These are phyloP conservation scores for Citrus sp. DNA, from an alignment of 345 rosid genomes.

Conservation along the genomic window DNA sequence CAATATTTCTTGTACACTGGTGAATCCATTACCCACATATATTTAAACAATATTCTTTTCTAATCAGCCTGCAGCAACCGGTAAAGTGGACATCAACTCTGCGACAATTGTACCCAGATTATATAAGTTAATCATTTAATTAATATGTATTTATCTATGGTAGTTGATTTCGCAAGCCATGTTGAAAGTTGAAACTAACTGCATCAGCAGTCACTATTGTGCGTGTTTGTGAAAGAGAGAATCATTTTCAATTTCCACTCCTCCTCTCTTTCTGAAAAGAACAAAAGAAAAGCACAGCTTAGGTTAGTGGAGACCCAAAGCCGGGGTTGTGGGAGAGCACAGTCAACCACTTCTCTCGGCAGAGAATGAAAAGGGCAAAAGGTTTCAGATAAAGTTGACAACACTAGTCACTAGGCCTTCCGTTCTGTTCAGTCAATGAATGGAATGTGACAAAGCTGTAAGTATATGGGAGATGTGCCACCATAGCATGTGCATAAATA, in stretches of 20 bases:
- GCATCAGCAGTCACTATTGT: not conserved
- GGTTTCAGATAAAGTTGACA: not conserved
- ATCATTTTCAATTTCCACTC: not conserved
- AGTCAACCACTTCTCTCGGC: not conserved
- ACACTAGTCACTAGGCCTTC: not conserved
- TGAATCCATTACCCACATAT: not conserved
- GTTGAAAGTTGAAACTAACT: not conserved
- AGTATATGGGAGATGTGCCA: not conserved
- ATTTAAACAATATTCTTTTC: not conserved
- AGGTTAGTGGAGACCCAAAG: conserved; percentile 16
- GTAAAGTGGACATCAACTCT: not conserved
- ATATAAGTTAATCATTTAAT: no score
- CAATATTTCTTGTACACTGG: not conserved
- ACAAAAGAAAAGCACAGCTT: not conserved
- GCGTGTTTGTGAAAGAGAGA: not conserved
- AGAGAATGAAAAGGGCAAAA: not conserved
- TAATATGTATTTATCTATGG: not conserved
- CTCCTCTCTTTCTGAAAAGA: not conserved
- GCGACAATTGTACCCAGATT: not conserved
- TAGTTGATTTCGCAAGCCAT: not conserved
- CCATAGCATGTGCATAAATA: not conserved
- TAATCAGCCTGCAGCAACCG: not conserved
- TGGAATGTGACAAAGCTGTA: not conserved
- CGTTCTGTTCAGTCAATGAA: not conserved
- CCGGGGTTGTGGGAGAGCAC: conserved; percentile 5